Evolutionary conservation across 305 asterid species (phyloP).

Genomic region (Salvia sclarea): DNA sequence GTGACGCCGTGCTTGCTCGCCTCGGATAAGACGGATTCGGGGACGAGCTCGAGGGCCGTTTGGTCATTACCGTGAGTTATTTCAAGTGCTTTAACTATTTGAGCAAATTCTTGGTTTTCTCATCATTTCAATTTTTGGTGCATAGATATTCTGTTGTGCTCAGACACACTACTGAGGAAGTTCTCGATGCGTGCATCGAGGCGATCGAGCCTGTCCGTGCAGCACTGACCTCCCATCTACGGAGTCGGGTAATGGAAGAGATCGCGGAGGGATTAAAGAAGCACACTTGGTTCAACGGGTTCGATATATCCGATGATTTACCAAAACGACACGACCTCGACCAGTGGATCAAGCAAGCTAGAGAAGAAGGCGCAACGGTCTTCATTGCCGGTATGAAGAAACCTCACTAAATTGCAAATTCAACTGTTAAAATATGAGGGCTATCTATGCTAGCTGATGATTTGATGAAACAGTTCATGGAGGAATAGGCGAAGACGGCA

Average conservation of each 20-base stretch:
- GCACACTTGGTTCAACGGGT: slow-evolving; percentile 75
- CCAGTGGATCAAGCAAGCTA: slow-evolving; percentile 83
- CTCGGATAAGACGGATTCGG: slow-evolving; percentile 37
- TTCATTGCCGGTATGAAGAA: slow-evolving; percentile 76
- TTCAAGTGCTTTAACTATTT: slow-evolving; percentile 14
- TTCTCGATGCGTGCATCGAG: slow-evolving; percentile 88
- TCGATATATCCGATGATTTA: slow-evolving; percentile 75
- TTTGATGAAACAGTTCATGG: slow-evolving; percentile 72
- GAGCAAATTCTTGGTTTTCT: too few species aligned
- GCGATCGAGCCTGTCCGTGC: slow-evolving; percentile 77
- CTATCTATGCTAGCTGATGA: slow-evolving; percentile 19
- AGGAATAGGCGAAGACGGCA: slow-evolving; percentile 93
- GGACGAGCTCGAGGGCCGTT: slow-evolving; percentile 54
- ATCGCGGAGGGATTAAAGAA: slow-evolving; percentile 66
- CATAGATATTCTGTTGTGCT: slow-evolving; percentile 84
- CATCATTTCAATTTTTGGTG: slow-evolving; percentile 24
- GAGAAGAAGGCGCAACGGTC: slow-evolving; percentile 74
- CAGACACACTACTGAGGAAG: slow-evolving; percentile 96
- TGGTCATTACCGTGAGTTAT: slow-evolving; percentile 88
- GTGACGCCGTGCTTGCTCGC: slow-evolving; percentile 84
- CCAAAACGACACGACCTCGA: slow-evolving; percentile 62
- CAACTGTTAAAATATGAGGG: not conserved
- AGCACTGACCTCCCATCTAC: slow-evolving; percentile 68
- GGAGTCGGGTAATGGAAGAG: slow-evolving; percentile 75
- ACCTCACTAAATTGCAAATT: slow-evolving; percentile 9